phyloP scores from a whole-genome alignment of 2,329 filamentous ascomycete genomes.

The Beauveria pseudobassiana region DNA sequence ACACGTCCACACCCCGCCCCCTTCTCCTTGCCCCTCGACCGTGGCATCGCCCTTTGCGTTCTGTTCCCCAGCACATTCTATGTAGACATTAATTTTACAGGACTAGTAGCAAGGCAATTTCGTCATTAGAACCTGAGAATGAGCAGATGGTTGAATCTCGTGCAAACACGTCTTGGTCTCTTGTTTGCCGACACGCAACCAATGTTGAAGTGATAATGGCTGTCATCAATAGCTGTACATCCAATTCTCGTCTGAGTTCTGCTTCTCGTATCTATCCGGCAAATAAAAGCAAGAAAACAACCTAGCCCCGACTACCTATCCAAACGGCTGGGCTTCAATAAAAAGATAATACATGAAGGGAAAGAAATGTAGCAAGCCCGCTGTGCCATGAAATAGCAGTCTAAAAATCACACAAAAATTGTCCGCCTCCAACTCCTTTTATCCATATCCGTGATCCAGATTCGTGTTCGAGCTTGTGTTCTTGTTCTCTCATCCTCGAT shows the following conservation, averaged over 20 bases:
- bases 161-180: too few species aligned
- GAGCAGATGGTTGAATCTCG: too few species aligned
- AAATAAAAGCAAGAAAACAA: background rate
- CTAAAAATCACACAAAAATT: background rate
- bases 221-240: background rate
- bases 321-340: background rate
- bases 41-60: too few species aligned
- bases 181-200: too few species aligned
- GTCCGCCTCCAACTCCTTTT: background rate
- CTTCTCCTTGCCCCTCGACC: too few species aligned
- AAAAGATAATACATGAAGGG: background rate
- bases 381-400: background rate
- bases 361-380: background rate
- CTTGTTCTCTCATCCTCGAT: background rate
- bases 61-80: too few species aligned
- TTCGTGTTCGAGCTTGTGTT: background rate
- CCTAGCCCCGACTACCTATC: background rate
- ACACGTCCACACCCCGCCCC: too few species aligned
- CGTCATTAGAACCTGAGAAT: too few species aligned
- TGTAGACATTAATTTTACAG: too few species aligned
- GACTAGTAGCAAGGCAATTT: too few species aligned
- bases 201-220: background rate
- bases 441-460: background rate
- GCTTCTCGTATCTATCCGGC: background rate
- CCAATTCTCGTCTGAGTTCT: background rate